Evolutionary conservation across 2,329 filamentous ascomycete species (phyloP).

Genomic region (Epichloe gansuensis): DNA sequence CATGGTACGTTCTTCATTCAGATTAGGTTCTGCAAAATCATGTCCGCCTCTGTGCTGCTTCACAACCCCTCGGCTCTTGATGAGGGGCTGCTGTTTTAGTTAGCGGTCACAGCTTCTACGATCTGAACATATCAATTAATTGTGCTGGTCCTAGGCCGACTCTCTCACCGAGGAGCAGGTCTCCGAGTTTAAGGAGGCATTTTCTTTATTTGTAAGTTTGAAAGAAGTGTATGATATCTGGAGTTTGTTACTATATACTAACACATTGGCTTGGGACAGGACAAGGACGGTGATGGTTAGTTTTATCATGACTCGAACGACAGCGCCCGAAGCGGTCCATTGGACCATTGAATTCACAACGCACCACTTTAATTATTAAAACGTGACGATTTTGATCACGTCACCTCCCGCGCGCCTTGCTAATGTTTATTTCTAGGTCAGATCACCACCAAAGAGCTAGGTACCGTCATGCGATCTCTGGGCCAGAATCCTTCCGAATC

Average conservation of each 20-base stretch:
- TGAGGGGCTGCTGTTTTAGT: slow-evolving; percentile 14
- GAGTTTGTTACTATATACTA: not conserved
- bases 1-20: slow-evolving; percentile 5
- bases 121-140: slow-evolving; percentile 11
- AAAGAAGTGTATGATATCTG: not conserved
- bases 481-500: slow-evolving; percentile 86
- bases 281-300: slow-evolving; percentile 87
- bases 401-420: not conserved
- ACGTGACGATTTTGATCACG: not conserved
- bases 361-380: not conserved
- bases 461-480: slow-evolving; percentile 81
- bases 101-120: not conserved
- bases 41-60: not conserved
- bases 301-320: slow-evolving; percentile 15
- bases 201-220: slow-evolving; percentile 92
- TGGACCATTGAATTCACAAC: not conserved
- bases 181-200: slow-evolving; percentile 99
- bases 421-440: slow-evolving; percentile 44
- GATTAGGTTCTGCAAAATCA: not conserved
- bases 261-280: slow-evolving; percentile 35
- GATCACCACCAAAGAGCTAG: slow-evolving; percentile 84
- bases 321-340: not conserved
- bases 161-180: slow-evolving; percentile 99
- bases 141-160: slow-evolving; percentile 58
- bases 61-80: not conserved